Conservation (phyloP, 1,139 yeast species). For the Candida buenavistaensis region DNA sequence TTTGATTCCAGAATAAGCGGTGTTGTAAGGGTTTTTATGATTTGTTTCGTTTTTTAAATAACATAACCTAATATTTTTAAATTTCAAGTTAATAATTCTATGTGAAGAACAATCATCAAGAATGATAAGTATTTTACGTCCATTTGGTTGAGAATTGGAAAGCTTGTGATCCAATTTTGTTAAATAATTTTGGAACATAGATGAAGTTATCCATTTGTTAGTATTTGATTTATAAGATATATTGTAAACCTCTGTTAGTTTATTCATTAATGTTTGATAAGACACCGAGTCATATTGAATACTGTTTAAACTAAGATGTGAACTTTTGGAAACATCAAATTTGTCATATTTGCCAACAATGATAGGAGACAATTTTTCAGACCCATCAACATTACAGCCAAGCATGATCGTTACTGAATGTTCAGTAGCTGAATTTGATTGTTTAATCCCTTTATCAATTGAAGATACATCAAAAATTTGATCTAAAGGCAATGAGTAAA, state of each 20-base stretch:
- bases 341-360: constrained; percentile 62
- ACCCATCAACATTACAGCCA: constrained; percentile 63
- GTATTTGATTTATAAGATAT: constrained; percentile 59
- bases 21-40: constrained; percentile 40
- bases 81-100: constrained; percentile 55
- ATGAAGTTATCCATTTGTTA: constrained; percentile 67
- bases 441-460: constrained; percentile 46
- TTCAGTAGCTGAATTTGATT: constrained; percentile 49
- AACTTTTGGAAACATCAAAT: constrained; percentile 44
- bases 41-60: constrained; percentile 42
- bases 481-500: constrained; percentile 62
- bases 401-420: constrained; percentile 60
- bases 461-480: constrained; percentile 53
- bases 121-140: constrained; percentile 52
- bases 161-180: constrained; percentile 58
- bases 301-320: constrained; percentile 31
- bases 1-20: constrained; percentile 36
- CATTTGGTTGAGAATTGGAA: constrained; percentile 30
- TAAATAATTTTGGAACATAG: constrained; percentile 62
- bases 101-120: constrained; percentile 67
- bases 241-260: constrained; percentile 52
- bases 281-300: constrained; percentile 19
- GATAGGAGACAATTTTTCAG: constrained; percentile 60
- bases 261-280: constrained; percentile 37
- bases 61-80: constrained; percentile 51